Base-by-base conservation (phyloP, 2,329 filamentous ascomycete species). In the Macrophomina tecta region DNA sequence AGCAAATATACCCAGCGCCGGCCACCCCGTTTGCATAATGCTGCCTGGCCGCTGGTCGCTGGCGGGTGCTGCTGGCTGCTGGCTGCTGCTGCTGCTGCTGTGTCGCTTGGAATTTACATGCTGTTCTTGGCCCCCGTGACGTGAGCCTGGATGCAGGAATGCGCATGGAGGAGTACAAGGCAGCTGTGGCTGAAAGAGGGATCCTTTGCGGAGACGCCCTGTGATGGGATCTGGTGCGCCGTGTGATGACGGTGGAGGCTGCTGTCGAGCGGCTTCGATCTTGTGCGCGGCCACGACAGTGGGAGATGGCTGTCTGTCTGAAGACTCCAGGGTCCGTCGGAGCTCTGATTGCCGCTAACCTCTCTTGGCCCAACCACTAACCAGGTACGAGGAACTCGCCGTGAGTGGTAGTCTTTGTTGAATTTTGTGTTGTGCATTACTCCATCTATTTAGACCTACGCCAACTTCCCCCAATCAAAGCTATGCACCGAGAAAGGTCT, bases 261-360 rank as follows among this genome's bases (percentile, higher is more conserved):
- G 63, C 11, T 52, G 63, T 49, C 51, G 49, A 48, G 40, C 63
- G 42, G 9, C 63, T 56, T 38, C 45, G 53, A 51, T 66, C 48
- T 58, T 64, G 58, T 62, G 56, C 46, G 40, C 42, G n/a, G 28
- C 28, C 38, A 62, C 28, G 58, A 34, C 7, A 53, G 51, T 16
- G 53, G 53, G 2, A 23, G 23, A 23, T 8, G 46, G 55, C 45
- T 60, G 55, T 48, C 56, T 56, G 53, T 56, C 56, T 42, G 68
- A 61, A 52, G 72, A 71, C 45, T 72, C 73, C 65, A 70, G 70
- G 62, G 66, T 53, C 53, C 32, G 30, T 5, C 14, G 65, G 30
- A 42, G 40, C 42, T 18, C 64, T 42, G 14, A 38, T 40, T 42
- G 46, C 55, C 55, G 55, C 63, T 65, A 65, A 40, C 63, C 52